Percentiles rank a stretch among this genome's conserved stretches.
Evolutionary conservation across 176 grass and related monocot species (phyloP).

Genomic region (Tuctoria greenei): DNA sequence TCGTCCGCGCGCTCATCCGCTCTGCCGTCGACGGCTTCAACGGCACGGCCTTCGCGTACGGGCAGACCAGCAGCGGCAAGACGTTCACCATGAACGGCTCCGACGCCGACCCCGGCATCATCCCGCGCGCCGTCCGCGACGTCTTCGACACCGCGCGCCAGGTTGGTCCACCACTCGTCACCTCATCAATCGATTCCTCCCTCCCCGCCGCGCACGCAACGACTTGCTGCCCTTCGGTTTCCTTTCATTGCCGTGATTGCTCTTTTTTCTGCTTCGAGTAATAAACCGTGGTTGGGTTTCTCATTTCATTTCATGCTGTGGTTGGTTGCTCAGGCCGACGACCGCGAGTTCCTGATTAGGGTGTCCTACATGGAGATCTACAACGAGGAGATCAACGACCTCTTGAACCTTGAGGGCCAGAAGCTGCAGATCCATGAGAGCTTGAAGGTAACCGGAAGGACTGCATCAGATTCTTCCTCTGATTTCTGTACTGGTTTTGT

Average conservation of each 20-base stretch:
- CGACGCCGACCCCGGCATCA: conserved; percentile 64
- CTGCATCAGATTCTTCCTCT: neutral
- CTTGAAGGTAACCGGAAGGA: conserved; percentile 54
- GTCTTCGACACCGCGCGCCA: conserved; percentile 61
- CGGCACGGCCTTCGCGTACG: conserved; percentile 91
- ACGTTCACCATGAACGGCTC: conserved; percentile 95
- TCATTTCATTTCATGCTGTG: neutral
- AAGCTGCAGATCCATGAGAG: conserved; percentile 82
- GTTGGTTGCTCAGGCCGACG: conserved; percentile 37
- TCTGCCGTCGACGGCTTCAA: conserved; percentile 86
- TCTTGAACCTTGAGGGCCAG: conserved; percentile 55
- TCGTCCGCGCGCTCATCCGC: conserved; percentile 64
- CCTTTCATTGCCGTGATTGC: neutral
- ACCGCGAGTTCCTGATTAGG: conserved; percentile 80
- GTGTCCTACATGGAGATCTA: conserved; percentile 99
- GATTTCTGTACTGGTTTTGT: neutral
- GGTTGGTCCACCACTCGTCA: conserved; percentile 35
- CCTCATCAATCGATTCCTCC: neutral
- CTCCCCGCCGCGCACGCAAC: too few relatives aligned
- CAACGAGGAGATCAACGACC: conserved; percentile 98
- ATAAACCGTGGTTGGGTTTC: conserved; percentile 7
- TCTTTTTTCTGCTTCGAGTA: neutral
- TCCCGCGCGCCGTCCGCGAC: conserved; percentile 70
- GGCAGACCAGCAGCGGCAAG: conserved; percentile 96
- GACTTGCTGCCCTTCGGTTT: neutral